Conservation (phyloP, 768 basidiomycete species). For the Leccinum disarticulatum region DNA sequence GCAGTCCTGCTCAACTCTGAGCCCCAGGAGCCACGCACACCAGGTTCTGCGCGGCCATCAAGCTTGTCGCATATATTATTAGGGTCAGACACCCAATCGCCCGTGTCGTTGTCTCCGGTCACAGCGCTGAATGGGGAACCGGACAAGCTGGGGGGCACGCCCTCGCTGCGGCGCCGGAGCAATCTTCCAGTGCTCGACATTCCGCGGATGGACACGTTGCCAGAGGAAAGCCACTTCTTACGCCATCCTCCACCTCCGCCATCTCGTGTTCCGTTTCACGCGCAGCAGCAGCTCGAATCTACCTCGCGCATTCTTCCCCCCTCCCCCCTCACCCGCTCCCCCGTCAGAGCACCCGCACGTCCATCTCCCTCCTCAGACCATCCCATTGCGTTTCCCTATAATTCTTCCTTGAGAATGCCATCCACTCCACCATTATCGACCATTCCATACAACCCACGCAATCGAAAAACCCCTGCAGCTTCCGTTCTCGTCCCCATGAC, state of each 20-base stretch:
- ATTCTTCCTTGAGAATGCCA: conserved; percentile 35
- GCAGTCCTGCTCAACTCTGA: conserved; percentile 72
- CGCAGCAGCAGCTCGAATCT: conserved; percentile 24
- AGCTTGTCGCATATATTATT: conserved; percentile 43
- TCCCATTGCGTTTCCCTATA: conserved; percentile 27
- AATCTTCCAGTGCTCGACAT: conserved; percentile 35
- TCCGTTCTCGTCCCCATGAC: conserved; percentile 68
- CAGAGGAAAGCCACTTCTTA: conserved; percentile 28
- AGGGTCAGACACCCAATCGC: conserved; percentile 28
- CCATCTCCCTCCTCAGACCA: conserved; percentile 38
- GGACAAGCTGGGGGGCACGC: conserved; percentile 25
- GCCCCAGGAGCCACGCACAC: conserved; percentile 39
- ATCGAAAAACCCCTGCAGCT: conserved; percentile 57
- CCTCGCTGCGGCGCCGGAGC: conserved; percentile 31
- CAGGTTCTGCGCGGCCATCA: conserved; percentile 41
- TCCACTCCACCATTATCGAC: conserved; percentile 31
- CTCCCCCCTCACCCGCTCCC: conserved; percentile 30
- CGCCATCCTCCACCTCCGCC: conserved; percentile 19
- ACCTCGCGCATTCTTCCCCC: conserved; percentile 29
- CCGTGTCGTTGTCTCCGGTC: conserved; percentile 14
- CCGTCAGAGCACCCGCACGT: conserved; percentile 29
- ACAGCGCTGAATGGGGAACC: conserved; percentile 21
- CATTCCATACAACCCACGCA: conserved; percentile 64
- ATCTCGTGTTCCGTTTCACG: conserved; percentile 23
- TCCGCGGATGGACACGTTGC: conserved; percentile 28